Evolutionary conservation across 208 protist species (phyloP).

Genomic region (Crithidia fasciculata): DNA sequence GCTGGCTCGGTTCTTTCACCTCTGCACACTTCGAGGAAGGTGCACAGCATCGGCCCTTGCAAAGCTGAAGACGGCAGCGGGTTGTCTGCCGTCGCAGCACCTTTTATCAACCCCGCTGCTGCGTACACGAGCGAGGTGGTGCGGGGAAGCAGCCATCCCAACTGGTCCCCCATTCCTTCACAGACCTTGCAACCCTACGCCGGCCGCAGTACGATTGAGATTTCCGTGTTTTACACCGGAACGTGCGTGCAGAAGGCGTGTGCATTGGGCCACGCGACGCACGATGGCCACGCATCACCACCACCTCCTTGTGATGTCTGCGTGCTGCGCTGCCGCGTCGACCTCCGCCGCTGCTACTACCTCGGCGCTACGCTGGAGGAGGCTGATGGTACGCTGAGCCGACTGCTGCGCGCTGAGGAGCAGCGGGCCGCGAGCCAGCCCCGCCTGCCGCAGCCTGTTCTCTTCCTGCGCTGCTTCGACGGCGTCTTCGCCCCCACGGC

Average conservation of each 20-base stretch:
- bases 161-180: constrained; percentile 25
- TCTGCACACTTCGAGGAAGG: not conserved
- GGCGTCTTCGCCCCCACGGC: constrained; percentile 53
- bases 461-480: constrained; percentile 51
- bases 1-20: not conserved
- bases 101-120: no score
- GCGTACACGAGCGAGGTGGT: constrained; percentile 32
- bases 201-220: constrained; percentile 6
- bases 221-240: constrained; percentile 30
- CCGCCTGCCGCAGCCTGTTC: constrained; percentile 11
- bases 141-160: constrained; percentile 25
- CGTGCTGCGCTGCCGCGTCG: constrained; percentile 44
- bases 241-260: constrained; percentile 12
- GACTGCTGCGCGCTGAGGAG: constrained; percentile 28
- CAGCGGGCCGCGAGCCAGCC: constrained; percentile 14
- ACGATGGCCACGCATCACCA: no score
- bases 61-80: no score
- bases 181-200: not conserved
- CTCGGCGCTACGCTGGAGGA: constrained; percentile 48
- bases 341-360: constrained; percentile 50
- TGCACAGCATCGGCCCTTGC: no score
- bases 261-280: not conserved
- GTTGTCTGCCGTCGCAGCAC: no score
- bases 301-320: not conserved
- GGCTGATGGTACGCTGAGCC: constrained; percentile 35